Evolutionary conservation across 768 basidiomycete genomes (phyloP).

Genomic region (Stropharia rugosoannulata): DNA sequence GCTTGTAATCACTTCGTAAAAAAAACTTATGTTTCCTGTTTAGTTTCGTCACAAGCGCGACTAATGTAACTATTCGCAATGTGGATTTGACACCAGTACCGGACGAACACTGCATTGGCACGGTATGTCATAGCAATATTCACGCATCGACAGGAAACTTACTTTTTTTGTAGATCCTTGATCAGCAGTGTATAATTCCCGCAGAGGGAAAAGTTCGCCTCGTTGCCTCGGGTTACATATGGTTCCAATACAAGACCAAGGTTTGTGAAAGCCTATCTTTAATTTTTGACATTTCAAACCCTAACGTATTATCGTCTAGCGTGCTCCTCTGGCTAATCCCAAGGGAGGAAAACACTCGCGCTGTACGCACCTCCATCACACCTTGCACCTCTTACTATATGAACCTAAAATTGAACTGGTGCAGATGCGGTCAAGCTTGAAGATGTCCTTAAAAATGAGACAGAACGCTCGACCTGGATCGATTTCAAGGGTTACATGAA

Average conservation of each 20-base stretch:
- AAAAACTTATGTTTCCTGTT: background rate
- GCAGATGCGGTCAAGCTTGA: constrained; percentile 25
- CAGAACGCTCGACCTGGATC: constrained; percentile 24
- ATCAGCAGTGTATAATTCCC: constrained; percentile 20
- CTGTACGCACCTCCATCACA: constrained; percentile 14
- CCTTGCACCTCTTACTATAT: background rate
- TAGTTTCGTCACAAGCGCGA: constrained; percentile 21
- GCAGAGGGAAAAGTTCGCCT: constrained; percentile 23
- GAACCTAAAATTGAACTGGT: background rate
- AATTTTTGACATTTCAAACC: background rate
- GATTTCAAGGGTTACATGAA: constrained; percentile 26
- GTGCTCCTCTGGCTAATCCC: constrained; percentile 23
- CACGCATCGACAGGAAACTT: background rate
- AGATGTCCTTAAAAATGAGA: constrained; percentile 21
- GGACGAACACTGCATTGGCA: constrained; percentile 23
- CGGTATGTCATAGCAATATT: constrained; percentile 12
- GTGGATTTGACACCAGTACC: constrained; percentile 17
- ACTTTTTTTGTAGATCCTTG: constrained; percentile 13
- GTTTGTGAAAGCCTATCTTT: background rate
- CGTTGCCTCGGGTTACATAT: constrained; percentile 24
- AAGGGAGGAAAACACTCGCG: constrained; percentile 23
- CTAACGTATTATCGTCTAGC: constrained; percentile 9
- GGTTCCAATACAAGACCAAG: constrained; percentile 26
- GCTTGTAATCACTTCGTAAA: background rate
- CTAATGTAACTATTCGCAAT: constrained; percentile 21